Percentiles rank a stretch among this genome's conserved stretches.
phyloP scores from a whole-genome alignment of 2,329 filamentous ascomycete species.

The Parastagonospora nodorum region DNA sequence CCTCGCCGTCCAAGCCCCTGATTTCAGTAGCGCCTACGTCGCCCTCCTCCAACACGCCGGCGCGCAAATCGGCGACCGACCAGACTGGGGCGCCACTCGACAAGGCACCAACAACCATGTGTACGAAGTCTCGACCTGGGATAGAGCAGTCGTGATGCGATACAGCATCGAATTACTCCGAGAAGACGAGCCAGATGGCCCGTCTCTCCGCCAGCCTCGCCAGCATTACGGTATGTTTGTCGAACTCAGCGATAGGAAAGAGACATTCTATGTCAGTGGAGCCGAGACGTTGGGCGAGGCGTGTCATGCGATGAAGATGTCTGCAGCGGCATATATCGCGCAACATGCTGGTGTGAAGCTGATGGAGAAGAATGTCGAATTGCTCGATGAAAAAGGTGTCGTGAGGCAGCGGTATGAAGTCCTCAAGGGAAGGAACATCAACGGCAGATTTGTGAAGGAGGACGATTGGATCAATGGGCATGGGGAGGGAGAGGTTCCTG shows the following conservation, averaged over 20 bases:
- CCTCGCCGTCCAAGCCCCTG: not conserved
- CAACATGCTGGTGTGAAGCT: not conserved
- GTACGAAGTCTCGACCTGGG: slow-evolving; percentile 3
- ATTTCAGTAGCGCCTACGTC: slow-evolving; percentile 2
- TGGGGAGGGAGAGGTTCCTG: not conserved
- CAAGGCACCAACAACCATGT: not conserved
- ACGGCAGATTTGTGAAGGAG: not conserved
- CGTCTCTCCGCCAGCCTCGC: not conserved
- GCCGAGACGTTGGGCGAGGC: slow-evolving; percentile 4
- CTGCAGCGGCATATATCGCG: not conserved
- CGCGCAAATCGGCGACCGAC: not conserved
- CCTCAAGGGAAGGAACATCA: not conserved
- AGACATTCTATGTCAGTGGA: slow-evolving; percentile 2
- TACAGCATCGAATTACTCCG: slow-evolving; percentile 4
- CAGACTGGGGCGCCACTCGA: slow-evolving; percentile 4
- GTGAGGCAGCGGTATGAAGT: slow-evolving; percentile 1
- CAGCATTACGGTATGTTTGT: slow-evolving; percentile 7
- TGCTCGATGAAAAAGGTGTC: not conserved
- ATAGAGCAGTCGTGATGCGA: not conserved
- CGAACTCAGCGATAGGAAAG: not conserved
- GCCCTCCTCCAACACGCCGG: slow-evolving; percentile 5
- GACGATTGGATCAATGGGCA: not conserved
- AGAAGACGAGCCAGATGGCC: not conserved
- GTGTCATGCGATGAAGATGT: slow-evolving; percentile 3
- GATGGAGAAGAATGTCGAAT: slow-evolving; percentile 2